Evolutionary conservation across 108 stramenopile genomes (phyloP).

Genomic region (Mayamaea pseudoterrestris): DNA sequence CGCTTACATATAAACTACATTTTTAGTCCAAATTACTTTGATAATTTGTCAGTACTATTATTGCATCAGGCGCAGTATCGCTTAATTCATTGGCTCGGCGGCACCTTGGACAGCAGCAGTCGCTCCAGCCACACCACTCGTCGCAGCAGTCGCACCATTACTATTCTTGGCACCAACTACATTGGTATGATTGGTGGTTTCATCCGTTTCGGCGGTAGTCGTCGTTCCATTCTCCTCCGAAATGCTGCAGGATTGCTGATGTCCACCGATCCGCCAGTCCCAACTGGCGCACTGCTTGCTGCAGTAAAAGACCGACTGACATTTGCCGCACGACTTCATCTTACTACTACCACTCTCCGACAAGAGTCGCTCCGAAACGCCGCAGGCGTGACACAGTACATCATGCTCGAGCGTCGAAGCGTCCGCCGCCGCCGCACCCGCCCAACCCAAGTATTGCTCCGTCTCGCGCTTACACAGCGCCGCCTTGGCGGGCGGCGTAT

Average conservation of each 20-base stretch:
- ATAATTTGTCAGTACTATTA: no score
- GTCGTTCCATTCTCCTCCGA: no score
- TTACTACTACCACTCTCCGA: background rate
- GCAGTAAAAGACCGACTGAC: constrained; percentile 19
- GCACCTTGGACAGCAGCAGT: no score
- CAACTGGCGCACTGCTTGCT: constrained; percentile 17
- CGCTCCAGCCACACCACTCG: no score
- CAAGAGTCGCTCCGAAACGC: background rate
- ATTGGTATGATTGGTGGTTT: no score
- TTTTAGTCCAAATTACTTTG: no score
- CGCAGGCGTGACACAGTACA: constrained; percentile 15
- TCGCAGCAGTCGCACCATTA: no score
- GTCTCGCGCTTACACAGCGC: constrained; percentile 15
- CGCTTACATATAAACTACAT: no score
- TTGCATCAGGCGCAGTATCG: no score
- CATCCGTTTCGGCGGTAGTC: no score
- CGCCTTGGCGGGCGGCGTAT: constrained; percentile 16
- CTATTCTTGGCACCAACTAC: no score
- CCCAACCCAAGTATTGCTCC: constrained; percentile 14
- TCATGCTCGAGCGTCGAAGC: background rate
- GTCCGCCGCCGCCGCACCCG: background rate
- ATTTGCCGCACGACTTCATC: constrained; percentile 18
- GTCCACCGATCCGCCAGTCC: constrained; percentile 19
- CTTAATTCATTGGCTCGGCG: no score
- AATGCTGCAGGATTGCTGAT: constrained; percentile 4